Evolutionary conservation across 345 rosid genomes (phyloP).

Genomic region (Euphorbia tirucalli): DNA sequence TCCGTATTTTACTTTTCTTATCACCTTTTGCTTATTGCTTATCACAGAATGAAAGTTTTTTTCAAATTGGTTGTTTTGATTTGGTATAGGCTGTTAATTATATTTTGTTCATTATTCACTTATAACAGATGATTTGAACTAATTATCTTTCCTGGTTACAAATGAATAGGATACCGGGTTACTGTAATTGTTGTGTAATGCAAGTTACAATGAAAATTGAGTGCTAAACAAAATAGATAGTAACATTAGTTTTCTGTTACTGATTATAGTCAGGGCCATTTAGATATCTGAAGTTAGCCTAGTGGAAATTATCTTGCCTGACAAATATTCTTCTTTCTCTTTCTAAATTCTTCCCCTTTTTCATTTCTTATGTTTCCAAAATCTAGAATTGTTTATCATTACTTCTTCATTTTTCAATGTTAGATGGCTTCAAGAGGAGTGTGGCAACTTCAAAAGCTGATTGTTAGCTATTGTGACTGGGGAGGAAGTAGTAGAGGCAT

Average conservation of each 20-base stretch:
- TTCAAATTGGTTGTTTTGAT: too few relatives aligned
- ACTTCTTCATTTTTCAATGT: background rate
- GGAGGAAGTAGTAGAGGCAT: constrained; percentile 95
- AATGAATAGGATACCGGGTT: too few relatives aligned
- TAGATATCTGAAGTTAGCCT: background rate
- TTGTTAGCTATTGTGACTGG: constrained; percentile 84
- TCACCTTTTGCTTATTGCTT: too few relatives aligned
- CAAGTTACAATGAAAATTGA: too few relatives aligned
- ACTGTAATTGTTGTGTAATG: too few relatives aligned
- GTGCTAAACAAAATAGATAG: too few relatives aligned
- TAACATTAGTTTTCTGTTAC: background rate
- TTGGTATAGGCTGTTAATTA: too few relatives aligned
- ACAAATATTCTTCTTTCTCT: background rate
- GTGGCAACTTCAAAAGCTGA: constrained; percentile 86
- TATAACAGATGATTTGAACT: too few relatives aligned
- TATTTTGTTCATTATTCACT: too few relatives aligned
- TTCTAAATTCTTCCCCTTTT: background rate
- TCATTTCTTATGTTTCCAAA: background rate
- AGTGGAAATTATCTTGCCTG: background rate
- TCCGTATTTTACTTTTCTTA: too few relatives aligned
- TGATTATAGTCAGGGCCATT: background rate
- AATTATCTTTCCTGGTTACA: too few relatives aligned
- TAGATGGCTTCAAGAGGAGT: constrained; percentile 78
- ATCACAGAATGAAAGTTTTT: too few relatives aligned
- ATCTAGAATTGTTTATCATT: background rate